Conservation (phyloP, 495 filamentous ascomycete genomes). For the Lasiosphaeris hirsuta region DNA sequence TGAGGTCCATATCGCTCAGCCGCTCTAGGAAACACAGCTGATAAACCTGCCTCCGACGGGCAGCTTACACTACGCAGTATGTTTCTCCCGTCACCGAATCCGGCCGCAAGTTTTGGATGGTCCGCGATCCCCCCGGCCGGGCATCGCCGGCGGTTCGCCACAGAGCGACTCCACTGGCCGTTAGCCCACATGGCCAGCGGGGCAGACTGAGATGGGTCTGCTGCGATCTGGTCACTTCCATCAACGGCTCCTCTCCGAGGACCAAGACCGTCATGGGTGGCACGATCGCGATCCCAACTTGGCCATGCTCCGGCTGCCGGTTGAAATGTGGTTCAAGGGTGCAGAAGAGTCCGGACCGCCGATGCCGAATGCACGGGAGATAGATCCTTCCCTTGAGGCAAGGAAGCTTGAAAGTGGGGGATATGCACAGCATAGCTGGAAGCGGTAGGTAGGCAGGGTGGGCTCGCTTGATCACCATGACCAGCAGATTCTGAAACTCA, state of each 20-base stretch:
- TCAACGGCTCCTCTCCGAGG: background rate
- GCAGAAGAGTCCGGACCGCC: slow-evolving; percentile 5
- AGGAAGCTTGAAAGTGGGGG: slow-evolving; percentile 7
- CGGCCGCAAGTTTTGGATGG: background rate
- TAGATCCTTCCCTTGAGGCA: background rate
- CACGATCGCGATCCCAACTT: background rate
- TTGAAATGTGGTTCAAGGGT: background rate
- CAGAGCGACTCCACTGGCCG: no score
- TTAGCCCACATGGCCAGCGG: no score
- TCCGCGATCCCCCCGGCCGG: background rate
- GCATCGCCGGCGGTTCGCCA: background rate
- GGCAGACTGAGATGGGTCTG: no score
- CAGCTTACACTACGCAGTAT: background rate
- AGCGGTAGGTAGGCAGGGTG: slow-evolving; percentile 4
- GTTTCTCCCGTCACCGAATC: background rate
- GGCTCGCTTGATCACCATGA: slow-evolving; percentile 16
- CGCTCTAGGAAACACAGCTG: no score
- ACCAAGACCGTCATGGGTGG: no score
- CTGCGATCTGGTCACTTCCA: background rate
- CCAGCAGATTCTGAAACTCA: slow-evolving; percentile 14
- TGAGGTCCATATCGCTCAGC: no score
- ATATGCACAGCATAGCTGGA: slow-evolving; percentile 7
- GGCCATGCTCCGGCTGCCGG: slow-evolving; percentile 1
- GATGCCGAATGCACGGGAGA: slow-evolving; percentile 5
- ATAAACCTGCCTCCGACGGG: background rate